Evolutionary conservation across 106 monocot genomes (phyloP).

Genomic region (Hemerocallis citrina): DNA sequence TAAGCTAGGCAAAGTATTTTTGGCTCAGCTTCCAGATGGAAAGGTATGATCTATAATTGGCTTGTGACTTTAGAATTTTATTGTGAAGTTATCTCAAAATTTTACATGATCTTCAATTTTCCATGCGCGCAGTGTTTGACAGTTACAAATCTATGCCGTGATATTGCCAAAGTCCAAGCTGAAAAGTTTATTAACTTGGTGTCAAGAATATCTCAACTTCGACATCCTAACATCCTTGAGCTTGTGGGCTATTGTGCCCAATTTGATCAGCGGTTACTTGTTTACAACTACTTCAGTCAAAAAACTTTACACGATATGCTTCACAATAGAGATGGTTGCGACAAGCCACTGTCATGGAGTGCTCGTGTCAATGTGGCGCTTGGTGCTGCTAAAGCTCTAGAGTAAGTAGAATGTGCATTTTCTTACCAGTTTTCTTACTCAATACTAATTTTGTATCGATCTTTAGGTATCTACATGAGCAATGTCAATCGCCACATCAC

Average conservation of each 20-base stretch:
- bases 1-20: conserved; percentile 69
- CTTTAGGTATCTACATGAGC: conserved; percentile 71
- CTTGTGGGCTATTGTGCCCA: conserved; percentile 78
- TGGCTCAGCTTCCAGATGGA: conserved; percentile 68
- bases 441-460: background rate
- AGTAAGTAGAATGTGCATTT: conserved; percentile 33
- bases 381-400: conserved; percentile 63
- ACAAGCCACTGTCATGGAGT: conserved; percentile 47
- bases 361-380: conserved; percentile 58
- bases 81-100: background rate
- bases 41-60: conserved; percentile 41
- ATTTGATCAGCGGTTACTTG: conserved; percentile 55
- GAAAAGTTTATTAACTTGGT: conserved; percentile 46
- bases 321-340: conserved; percentile 36
- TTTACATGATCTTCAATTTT: conserved; percentile 5
- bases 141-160: conserved; percentile 53
- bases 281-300: conserved; percentile 55
- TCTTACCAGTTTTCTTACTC: background rate
- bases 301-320: conserved; percentile 48
- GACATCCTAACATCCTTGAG: conserved; percentile 56
- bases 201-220: conserved; percentile 34
- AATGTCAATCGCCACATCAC: conserved; percentile 40
- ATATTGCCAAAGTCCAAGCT: conserved; percentile 22
- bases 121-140: conserved; percentile 37
- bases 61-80: background rate